A percentile compares a stretch with the other conserved stretches of the same genome.
Conservation (phyloP, 345 rosid species). For the Abelmoschus esculentus region DNA sequence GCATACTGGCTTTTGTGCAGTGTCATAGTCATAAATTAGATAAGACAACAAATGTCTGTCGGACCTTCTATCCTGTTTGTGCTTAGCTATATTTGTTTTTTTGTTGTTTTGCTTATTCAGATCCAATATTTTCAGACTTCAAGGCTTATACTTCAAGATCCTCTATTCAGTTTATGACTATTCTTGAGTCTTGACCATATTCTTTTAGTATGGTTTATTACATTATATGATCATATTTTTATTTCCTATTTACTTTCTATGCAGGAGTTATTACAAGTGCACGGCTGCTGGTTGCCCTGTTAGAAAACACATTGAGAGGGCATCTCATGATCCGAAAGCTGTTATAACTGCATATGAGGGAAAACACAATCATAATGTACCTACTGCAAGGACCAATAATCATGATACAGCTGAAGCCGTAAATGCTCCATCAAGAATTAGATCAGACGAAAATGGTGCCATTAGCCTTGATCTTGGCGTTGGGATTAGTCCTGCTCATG, state of each 20-base stretch:
- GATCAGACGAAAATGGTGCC: conserved; percentile 46
- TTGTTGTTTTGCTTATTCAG: neutral
- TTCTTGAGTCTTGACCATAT: neutral
- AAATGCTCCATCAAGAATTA: conserved; percentile 39
- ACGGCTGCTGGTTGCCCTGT: conserved; percentile 91
- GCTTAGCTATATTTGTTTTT: neutral
- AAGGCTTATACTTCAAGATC: neutral
- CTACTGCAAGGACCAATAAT: conserved; percentile 60
- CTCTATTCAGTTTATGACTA: neutral
- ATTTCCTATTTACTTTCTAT: conserved; percentile 7
- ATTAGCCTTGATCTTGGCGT: conserved; percentile 98
- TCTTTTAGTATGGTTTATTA: neutral
- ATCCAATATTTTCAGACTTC: neutral
- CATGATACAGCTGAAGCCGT: conserved; percentile 49
- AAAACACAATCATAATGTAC: conserved; percentile 92
- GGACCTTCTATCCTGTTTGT: neutral
- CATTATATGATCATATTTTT: neutral
- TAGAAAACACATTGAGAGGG: conserved; percentile 97
- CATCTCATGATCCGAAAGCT: conserved; percentile 96
- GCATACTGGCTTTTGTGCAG: neutral
- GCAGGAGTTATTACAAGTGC: conserved; percentile 98
- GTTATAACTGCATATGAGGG: conserved; percentile 98
- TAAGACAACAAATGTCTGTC: neutral
- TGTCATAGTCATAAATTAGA: neutral
- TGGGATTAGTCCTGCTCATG: conserved; percentile 55